Base-by-base conservation (phyloP, 306 rosid genomes). In the Echinosophora koreensis region DNA sequence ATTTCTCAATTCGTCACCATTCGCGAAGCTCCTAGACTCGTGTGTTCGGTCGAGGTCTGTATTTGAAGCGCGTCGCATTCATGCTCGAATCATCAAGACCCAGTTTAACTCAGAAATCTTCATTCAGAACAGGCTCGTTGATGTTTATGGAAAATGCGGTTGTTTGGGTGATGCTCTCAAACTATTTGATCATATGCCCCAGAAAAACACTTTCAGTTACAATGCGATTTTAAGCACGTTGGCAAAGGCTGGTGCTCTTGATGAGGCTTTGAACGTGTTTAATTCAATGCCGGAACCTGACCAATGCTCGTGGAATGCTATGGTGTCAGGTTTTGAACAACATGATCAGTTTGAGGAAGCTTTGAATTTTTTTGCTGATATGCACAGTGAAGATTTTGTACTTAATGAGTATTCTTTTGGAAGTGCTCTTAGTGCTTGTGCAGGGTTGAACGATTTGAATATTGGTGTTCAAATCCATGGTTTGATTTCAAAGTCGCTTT, bases 251-350 rank as follows among this genome's bases (percentile, higher is more conserved):
- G 86, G 84, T 60, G 74, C 22, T 17, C 78, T 87, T 74, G 82
- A 87, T 49, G 87, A 87, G 78, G 91, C 89, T 44, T 28, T 64
- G n/a, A 51, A 51, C 46, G n/a, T 85, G 42, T 87, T 87, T 80
- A 62, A 71, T 44, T 80, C 30, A 0, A 80, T 87, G 86, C 89
- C 86, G 0, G 81, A 74, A 70, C 84, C 84, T 5, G 89, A 87
- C 63, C 91, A 87, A 68, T 87, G 91, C 79, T 87, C 91, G 0
- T 87, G 91, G 91, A 87, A 87, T 63, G 83, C 85, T 8, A 85
- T 87, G 80, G 78, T 87, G 28, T 85, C 91, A 0, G 89, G 87
- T 41, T 82, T 82, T 69, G 80, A 83, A 0, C 87, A 87, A 14
- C 77, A 78, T 1, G 89, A 61, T 58, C 81, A 78, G 0, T 85